These are phyloP conservation scores for Uromyces viciae-fabae DNA, from an alignment of 1,284 basidiomycete genomes.

Conservation along the genomic window DNA sequence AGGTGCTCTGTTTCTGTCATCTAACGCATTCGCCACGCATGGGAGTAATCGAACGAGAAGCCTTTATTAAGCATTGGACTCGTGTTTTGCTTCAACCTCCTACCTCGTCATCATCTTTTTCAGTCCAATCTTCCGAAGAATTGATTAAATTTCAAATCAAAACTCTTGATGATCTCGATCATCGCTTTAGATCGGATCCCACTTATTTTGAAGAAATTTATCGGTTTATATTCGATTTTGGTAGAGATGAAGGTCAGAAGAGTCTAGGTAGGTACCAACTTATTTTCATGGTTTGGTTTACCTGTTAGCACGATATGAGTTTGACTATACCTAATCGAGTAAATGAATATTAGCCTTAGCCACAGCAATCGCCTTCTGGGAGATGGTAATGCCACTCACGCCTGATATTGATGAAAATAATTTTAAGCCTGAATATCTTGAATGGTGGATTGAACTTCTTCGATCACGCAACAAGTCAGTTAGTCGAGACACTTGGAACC, in stretches of 20 bases:
- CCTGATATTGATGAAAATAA: not conserved
- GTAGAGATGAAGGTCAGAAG: conserved; percentile 44
- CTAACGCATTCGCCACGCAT: conserved; percentile 26
- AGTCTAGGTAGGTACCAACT: conserved; percentile 32
- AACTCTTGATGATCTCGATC: conserved; percentile 23
- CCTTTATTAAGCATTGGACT: conserved; percentile 20
- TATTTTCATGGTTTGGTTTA: not conserved
- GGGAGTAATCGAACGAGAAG: conserved; percentile 21
- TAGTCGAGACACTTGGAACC: conserved; percentile 44
- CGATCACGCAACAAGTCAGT: conserved; percentile 35
- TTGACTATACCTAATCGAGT: no score
- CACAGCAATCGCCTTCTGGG: conserved; percentile 42
- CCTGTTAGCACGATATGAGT: no score
- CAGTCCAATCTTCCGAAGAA: not conserved
- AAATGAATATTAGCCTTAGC: conserved; percentile 30
- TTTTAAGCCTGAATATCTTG: conserved; percentile 33
- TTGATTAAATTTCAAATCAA: conserved; percentile 25
- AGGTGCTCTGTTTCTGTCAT: conserved; percentile 40
- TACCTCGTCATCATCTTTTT: not conserved
- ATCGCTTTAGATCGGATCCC: conserved; percentile 5
- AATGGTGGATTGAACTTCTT: conserved; percentile 42
- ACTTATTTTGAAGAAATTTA: conserved; percentile 44
- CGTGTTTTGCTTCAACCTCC: not conserved
- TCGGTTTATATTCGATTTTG: conserved; percentile 43
- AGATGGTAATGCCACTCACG: conserved; percentile 26